These are phyloP conservation scores for Amanita rubescens DNA, from an alignment of 768 basidiomycete species.

Conservation along the genomic window DNA sequence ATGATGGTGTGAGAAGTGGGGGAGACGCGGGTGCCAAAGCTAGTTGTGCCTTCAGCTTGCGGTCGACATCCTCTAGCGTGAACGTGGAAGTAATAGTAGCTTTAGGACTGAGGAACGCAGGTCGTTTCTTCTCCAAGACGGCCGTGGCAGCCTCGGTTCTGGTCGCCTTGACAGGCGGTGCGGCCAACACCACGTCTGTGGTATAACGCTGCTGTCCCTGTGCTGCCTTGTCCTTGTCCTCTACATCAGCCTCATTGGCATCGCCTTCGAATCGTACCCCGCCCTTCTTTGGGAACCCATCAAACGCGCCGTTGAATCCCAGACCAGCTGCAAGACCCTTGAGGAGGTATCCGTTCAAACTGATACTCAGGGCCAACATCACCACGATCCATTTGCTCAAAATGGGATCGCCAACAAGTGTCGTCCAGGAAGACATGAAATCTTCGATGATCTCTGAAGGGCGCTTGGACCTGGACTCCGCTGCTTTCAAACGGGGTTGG, in stretches of 20 bases:
- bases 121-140: not conserved
- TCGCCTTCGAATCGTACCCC: conserved; percentile 21
- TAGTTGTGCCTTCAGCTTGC: conserved; percentile 25
- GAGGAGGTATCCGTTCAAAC: conserved; percentile 88
- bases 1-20: conserved; percentile 3
- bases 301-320: conserved; percentile 12
- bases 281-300: conserved; percentile 8
- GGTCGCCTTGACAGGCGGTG: too few species aligned
- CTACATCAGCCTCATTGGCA: conserved; percentile 15
- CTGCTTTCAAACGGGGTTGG: not conserved
- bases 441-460: conserved; percentile 59
- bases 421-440: conserved; percentile 88
- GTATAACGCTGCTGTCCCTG: not conserved
- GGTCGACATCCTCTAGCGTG: conserved; percentile 51
- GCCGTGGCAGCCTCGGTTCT: too few species aligned
- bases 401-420: conserved; percentile 89
- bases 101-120: conserved; percentile 12
- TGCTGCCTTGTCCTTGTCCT: conserved; percentile 7
- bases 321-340: conserved; percentile 71
- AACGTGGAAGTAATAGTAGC: conserved; percentile 29
- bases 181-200: not conserved
- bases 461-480: conserved; percentile 15
- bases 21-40: conserved; percentile 8
- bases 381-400: conserved; percentile 94
- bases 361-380: conserved; percentile 76